A percentile compares a stretch with the other conserved stretches of the same genome.
Conservation (phyloP, 495 filamentous ascomycete species). For the Penicillium soppii region DNA sequence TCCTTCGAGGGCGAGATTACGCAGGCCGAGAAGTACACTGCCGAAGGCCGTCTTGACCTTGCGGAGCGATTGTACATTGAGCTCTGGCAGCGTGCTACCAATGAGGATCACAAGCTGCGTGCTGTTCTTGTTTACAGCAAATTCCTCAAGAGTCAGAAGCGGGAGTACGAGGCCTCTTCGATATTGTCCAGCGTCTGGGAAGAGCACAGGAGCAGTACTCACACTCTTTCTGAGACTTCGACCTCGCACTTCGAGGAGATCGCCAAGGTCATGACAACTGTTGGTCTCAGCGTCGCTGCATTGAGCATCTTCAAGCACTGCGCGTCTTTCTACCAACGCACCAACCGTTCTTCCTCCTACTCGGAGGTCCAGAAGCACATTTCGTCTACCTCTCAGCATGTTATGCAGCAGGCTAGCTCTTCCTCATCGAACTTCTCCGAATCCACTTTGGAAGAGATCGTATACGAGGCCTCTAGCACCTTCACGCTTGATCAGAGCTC, state of each 20-base stretch:
- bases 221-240: slow-evolving; percentile 22
- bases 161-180: slow-evolving; percentile 33
- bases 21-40: slow-evolving; percentile 20
- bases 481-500: slow-evolving; percentile 27
- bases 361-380: slow-evolving; percentile 33
- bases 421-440: slow-evolving; percentile 28
- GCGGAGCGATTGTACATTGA: slow-evolving; percentile 36
- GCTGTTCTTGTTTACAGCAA: slow-evolving; percentile 29
- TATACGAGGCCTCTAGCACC: slow-evolving; percentile 30
- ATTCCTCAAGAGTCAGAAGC: slow-evolving; percentile 30
- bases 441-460: slow-evolving; percentile 31
- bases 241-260: slow-evolving; percentile 30
- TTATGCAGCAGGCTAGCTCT: slow-evolving; percentile 26
- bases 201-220: slow-evolving; percentile 28
- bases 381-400: slow-evolving; percentile 19
- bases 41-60: slow-evolving; percentile 18
- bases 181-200: slow-evolving; percentile 38
- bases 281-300: slow-evolving; percentile 29
- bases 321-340: slow-evolving; percentile 28
- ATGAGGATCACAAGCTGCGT: slow-evolving; percentile 31
- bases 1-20: slow-evolving; percentile 22
- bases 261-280: slow-evolving; percentile 35
- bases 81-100: slow-evolving; percentile 36
- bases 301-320: slow-evolving; percentile 36
- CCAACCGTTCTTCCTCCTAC: slow-evolving; percentile 26